phyloP scores from a whole-genome alignment of 352 stramenopile species.

The Globisporangium middletonii region DNA sequence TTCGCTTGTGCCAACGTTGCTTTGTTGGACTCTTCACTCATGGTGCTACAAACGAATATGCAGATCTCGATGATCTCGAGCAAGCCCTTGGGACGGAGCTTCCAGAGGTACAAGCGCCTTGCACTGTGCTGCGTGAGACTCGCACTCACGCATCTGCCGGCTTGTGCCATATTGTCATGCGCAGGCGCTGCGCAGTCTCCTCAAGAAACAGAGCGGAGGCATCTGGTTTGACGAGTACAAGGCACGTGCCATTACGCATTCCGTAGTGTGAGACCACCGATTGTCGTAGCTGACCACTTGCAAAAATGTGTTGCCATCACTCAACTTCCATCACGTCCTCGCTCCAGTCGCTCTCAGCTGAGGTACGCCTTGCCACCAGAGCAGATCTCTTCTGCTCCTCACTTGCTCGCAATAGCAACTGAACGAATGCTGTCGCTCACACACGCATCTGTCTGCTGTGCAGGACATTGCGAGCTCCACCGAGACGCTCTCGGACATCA shows the following conservation, averaged over 20 bases:
- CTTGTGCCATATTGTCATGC: background rate
- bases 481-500: constrained; percentile 37
- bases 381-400: background rate
- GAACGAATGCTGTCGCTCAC: background rate
- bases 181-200: constrained; percentile 52
- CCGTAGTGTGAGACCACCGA: too few relatives aligned
- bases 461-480: constrained; percentile 54
- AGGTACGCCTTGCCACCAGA: constrained; percentile 21
- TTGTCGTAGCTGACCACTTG: background rate
- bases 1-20: background rate
- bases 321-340: background rate
- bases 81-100: constrained; percentile 54
- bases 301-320: too few relatives aligned
- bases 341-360: constrained; percentile 43
- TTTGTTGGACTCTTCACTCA: background rate
- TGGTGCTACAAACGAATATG: background rate
- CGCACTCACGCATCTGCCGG: background rate
- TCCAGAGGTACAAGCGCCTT: constrained; percentile 28
- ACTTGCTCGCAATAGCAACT: background rate
- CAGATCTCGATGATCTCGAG: constrained; percentile 73
- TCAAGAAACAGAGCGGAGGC: constrained; percentile 70
- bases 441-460: background rate
- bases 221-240: constrained; percentile 86
- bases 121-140: background rate
- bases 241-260: constrained; percentile 11